Conservation (phyloP, 202 grass and related monocot genomes). For the Zizania palustris region DNA sequence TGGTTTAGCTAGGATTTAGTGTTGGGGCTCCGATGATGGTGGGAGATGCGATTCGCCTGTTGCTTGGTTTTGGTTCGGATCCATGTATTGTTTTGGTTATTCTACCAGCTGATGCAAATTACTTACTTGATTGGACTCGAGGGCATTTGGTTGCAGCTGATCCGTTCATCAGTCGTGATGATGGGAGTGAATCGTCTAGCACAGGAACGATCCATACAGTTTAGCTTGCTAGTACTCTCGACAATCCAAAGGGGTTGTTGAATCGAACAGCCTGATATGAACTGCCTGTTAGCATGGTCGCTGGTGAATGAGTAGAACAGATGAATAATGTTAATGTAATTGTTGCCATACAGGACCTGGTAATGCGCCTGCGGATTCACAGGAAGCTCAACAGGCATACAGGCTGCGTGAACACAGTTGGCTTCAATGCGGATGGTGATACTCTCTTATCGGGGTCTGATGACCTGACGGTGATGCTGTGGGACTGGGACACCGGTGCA, state of each 20-base stretch:
- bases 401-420: constrained; percentile 75
- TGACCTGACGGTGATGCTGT: constrained; percentile 72
- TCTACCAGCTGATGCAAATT: not conserved
- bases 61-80: not conserved
- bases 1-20: constrained; percentile 17
- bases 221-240: not conserved
- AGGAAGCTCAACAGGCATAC: constrained; percentile 66
- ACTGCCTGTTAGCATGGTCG: not conserved
- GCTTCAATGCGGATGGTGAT: constrained; percentile 68
- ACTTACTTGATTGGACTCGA: not conserved
- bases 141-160: not conserved
- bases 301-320: not conserved
- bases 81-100: not conserved
- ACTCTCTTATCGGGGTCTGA: constrained; percentile 74
- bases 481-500: constrained; percentile 67
- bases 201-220: not conserved
- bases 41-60: not conserved
- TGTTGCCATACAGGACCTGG: constrained; percentile 59
- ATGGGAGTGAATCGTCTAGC: not conserved
- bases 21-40: not conserved
- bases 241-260: not conserved
- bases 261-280: not conserved
- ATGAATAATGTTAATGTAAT: constrained; percentile 21
- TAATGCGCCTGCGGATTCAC: constrained; percentile 70
- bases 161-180: not conserved